A percentile compares a stretch with the other conserved stretches of the same genome.
These are phyloP conservation scores for Penicillium frequentans DNA, from an alignment of 2,329 filamentous ascomycete genomes.

Conservation along the genomic window DNA sequence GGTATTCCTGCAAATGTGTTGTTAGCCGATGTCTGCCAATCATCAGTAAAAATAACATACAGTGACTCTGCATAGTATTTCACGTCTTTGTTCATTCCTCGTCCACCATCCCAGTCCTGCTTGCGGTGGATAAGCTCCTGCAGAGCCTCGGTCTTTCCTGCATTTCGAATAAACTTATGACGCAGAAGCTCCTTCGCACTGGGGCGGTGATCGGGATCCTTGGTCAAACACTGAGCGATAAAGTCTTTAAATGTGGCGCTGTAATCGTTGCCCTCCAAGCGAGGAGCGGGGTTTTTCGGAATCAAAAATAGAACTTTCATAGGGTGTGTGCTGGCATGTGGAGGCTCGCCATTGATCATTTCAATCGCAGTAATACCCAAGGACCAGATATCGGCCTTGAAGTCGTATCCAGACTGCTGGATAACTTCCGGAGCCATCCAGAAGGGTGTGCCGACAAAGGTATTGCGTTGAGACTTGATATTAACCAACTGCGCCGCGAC, in stretches of 20 bases:
- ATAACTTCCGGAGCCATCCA: constrained; percentile 98
- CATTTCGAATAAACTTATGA: constrained; percentile 83
- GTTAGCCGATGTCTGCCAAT: constrained; percentile 14
- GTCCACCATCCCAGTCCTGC: constrained; percentile 77
- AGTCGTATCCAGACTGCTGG: constrained; percentile 79
- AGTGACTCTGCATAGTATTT: constrained; percentile 95
- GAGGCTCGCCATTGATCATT: constrained; percentile 84
- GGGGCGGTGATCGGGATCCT: constrained; percentile 81
- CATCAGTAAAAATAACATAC: constrained; percentile 37
- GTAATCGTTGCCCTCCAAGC: constrained; percentile 76
- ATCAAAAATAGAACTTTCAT: constrained; percentile 95
- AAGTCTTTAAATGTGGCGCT: constrained; percentile 95
- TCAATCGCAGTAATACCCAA: constrained; percentile 90
- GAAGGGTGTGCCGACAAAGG: constrained; percentile 94
- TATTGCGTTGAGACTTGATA: constrained; percentile 96
- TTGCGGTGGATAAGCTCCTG: constrained; percentile 82
- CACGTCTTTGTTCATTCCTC: constrained; percentile 66
- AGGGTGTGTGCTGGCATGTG: constrained; percentile 78
- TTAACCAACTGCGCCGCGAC: constrained; percentile 95
- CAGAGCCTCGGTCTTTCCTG: constrained; percentile 83
- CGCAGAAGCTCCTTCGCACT: constrained; percentile 83
- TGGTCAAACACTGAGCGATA: constrained; percentile 83
- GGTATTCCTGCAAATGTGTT: constrained; percentile 52
- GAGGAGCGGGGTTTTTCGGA: constrained; percentile 81
- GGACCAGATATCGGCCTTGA: constrained; percentile 93